Conservation (phyloP, 1,284 basidiomycete species). For the Cryptococcus hybrid region DNA sequence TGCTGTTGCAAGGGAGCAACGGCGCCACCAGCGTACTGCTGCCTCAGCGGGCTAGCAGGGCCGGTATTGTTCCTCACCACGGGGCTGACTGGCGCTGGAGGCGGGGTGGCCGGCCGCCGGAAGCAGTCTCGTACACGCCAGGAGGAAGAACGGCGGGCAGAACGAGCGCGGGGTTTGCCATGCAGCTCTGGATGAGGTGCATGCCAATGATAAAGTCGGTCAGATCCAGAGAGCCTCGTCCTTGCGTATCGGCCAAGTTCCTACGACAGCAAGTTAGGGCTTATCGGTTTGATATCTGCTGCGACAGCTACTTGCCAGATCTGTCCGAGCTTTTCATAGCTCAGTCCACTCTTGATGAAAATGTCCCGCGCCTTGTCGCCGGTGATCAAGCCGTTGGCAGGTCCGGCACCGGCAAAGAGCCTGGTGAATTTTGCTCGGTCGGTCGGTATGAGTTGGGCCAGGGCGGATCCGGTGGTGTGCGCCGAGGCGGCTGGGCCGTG, state of each 20-base stretch:
- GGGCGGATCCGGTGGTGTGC: conserved; percentile 19
- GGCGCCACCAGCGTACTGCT: conserved; percentile 54
- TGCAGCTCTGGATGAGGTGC: conserved; percentile 84
- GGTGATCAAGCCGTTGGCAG: conserved; percentile 70
- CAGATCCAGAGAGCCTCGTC: conserved; percentile 82
- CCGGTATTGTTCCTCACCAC: conserved; percentile 39
- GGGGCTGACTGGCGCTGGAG: conserved; percentile 16
- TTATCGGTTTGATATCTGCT: not conserved
- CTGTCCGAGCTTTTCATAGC: conserved; percentile 83
- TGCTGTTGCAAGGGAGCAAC: conserved; percentile 48
- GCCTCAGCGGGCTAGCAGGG: conserved; percentile 22
- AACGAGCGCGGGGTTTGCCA: conserved; percentile 67
- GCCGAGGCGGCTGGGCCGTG: conserved; percentile 50
- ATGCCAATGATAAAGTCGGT: conserved; percentile 96
- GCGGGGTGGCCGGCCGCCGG: conserved; percentile 52
- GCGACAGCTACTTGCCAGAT: conserved; percentile 70
- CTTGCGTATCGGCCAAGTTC: conserved; percentile 92
- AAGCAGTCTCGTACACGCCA: conserved; percentile 83
- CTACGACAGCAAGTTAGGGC: conserved; percentile 50
- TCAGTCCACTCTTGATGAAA: conserved; percentile 89
- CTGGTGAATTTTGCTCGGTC: conserved; percentile 80
- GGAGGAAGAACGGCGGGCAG: conserved; percentile 78
- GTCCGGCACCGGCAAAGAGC: conserved; percentile 71
- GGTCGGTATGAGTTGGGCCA: conserved; percentile 68
- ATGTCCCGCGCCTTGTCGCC: conserved; percentile 90